Evolutionary conservation across 768 basidiomycete species (phyloP), one percentile per base, ranked within the genome.

Genomic region (Crucibulum laeve): DNA sequence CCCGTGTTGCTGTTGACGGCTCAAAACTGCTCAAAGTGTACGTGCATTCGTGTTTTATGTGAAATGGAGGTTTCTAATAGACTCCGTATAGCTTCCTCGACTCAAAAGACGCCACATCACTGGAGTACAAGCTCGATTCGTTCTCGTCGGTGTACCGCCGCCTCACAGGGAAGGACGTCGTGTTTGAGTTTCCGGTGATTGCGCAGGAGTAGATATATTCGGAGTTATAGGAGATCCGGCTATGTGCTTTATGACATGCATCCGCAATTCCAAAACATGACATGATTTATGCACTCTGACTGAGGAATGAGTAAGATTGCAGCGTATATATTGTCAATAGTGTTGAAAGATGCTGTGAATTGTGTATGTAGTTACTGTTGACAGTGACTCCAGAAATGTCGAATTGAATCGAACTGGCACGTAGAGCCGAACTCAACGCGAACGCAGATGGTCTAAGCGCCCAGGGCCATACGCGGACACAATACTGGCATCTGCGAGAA

Each of bases 61-160:
- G 39, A 38, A 45, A 33, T 44, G 37, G 36, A 23, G 35, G 42
- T 34, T 30, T 43, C 15, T 43, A 46, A 40, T 62, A 41, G 61
- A 47, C 11, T 38, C 23, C 15, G 23, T 47, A 49, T 64, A 98
- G 95, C 54, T 87, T 93, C 77, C 87, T 99, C 54, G 96, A 99
- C 77, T 76, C 91, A 53, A 98, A 98, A 70, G 96, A 99, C 63
- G 82, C 92, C 44, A 98, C 93, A 65, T 89, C 91, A 59, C 79
- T 98, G 63, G 96, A 98, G 78, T 97, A 99, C 87, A 99, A 99
- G 81, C 80, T 98, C 57, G 96, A 99, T 74, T 95, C 94, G 51
- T 99, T 98, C 77, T 88, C 94, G 38, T 93, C 91, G 32, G 91
- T 98, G 51, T 97, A 96, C 80, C 88, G 87, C 61, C 81, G 87